phyloP scores from a whole-genome alignment of 495 filamentous ascomycete species.

The Penicillium atrosanguineum region DNA sequence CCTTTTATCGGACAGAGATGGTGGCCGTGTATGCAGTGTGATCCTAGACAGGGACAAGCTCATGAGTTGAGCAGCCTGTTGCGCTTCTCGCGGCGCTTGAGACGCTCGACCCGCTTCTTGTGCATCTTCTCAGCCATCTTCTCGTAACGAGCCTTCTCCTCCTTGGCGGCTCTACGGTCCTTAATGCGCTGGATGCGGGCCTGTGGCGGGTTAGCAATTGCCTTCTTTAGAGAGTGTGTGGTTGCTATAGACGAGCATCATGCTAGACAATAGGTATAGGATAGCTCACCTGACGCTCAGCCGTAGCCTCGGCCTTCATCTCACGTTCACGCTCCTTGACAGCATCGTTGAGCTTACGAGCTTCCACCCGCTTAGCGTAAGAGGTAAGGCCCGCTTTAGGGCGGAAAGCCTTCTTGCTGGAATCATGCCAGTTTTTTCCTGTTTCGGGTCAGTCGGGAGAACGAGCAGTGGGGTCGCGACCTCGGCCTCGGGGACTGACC shows the following conservation, averaged over 20 bases:
- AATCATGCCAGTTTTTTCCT: slow-evolving; percentile 94
- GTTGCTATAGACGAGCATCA: background rate
- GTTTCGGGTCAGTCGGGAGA: slow-evolving; percentile 21
- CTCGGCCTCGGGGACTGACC: slow-evolving; percentile 23
- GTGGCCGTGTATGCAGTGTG: slow-evolving; percentile 10
- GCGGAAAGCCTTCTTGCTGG: slow-evolving; percentile 76
- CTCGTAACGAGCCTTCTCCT: slow-evolving; percentile 89
- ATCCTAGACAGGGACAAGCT: slow-evolving; percentile 24
- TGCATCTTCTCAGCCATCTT: slow-evolving; percentile 99
- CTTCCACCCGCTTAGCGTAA: slow-evolving; percentile 69
- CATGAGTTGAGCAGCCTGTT: slow-evolving; percentile 94
- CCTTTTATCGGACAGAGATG: background rate
- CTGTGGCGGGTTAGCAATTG: slow-evolving; percentile 35
- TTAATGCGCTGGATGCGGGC: slow-evolving; percentile 73
- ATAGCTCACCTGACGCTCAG: slow-evolving; percentile 70
- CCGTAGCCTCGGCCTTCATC: slow-evolving; percentile 93
- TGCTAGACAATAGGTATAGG: background rate
- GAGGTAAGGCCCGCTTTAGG: slow-evolving; percentile 71
- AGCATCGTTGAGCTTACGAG: slow-evolving; percentile 61
- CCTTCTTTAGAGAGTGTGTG: background rate
- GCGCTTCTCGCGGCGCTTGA: slow-evolving; percentile 94
- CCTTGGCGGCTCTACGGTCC: slow-evolving; percentile 79
- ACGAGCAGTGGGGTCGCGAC: slow-evolving; percentile 3
- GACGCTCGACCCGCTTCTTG: slow-evolving; percentile 83
- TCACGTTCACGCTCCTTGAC: slow-evolving; percentile 89